A percentile compares a stretch with the other conserved stretches of the same genome.
Conservation (phyloP, 1,139 yeast species). For the Suhomyces bribrorum region DNA sequence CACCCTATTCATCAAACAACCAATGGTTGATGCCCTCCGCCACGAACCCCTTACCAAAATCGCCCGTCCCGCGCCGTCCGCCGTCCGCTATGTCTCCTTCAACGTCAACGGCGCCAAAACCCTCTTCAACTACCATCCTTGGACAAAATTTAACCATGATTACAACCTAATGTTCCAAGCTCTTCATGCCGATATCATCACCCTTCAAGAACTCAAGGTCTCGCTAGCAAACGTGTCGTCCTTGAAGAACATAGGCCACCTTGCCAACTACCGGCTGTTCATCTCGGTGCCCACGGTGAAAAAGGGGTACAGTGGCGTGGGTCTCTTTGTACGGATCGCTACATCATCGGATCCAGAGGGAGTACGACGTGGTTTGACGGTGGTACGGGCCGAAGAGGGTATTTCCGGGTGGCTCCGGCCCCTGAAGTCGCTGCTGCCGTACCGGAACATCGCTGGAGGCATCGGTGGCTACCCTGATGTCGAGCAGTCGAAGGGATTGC, state of each 20-base stretch:
- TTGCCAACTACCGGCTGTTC: constrained; percentile 62
- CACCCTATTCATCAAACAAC: too few species aligned
- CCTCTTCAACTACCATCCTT: constrained; percentile 77
- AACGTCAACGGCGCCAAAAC: constrained; percentile 87
- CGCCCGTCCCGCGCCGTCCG: constrained; percentile 1
- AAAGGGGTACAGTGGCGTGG: constrained; percentile 93
- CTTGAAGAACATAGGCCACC: constrained; percentile 49
- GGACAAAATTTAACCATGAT: constrained; percentile 56
- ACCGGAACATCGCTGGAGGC: constrained; percentile 28
- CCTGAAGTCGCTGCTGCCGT: constrained; percentile 9
- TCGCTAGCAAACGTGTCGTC: constrained; percentile 49
- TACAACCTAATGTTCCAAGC: constrained; percentile 51
- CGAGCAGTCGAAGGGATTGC: constrained; percentile 39
- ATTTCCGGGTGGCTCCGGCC: constrained; percentile 64
- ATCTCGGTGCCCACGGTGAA: constrained; percentile 65
- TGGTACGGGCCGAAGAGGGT: constrained; percentile 85
- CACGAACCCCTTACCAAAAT: constrained; percentile 1
- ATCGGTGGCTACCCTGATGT: constrained; percentile 76
- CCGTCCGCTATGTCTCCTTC: constrained; percentile 61
- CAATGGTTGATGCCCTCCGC: background rate
- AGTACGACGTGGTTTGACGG: constrained; percentile 44
- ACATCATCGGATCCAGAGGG: constrained; percentile 35
- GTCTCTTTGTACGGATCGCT: constrained; percentile 68
- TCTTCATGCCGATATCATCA: constrained; percentile 71
- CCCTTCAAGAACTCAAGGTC: constrained; percentile 85